These are phyloP conservation scores for Colletotrichum zoysiae DNA, from an alignment of 2,329 filamentous ascomycete genomes.

Conservation along the genomic window DNA sequence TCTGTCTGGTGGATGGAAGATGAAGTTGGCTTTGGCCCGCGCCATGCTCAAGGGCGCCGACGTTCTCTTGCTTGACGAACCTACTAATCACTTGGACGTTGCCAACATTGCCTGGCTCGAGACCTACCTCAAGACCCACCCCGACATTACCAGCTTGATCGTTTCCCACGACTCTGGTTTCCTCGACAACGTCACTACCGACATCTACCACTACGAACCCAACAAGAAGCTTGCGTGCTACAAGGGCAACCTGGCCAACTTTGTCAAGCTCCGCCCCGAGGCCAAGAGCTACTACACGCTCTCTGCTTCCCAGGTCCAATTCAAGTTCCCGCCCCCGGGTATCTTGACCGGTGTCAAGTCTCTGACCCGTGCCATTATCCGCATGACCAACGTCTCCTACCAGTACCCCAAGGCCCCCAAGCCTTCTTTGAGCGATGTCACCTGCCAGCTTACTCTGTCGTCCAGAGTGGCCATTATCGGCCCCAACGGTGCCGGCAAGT, in stretches of 20 bases:
- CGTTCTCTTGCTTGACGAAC: constrained; percentile 95
- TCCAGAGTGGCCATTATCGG: constrained; percentile 97
- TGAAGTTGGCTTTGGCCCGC: constrained; percentile 96
- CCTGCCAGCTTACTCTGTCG: constrained; percentile 88
- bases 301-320: constrained; percentile 87
- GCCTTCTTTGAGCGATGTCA: constrained; percentile 88
- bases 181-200: constrained; percentile 96
- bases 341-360: constrained; percentile 97
- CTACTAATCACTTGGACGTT: constrained; percentile 98
- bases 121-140: constrained; percentile 94
- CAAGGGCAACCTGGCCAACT: constrained; percentile 84
- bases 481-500: constrained; percentile 97
- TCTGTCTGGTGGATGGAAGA: constrained; percentile 98
- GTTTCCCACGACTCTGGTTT: constrained; percentile 99
- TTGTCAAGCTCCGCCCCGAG: constrained; percentile 91
- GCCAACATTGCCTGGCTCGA: constrained; percentile 96
- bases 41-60: constrained; percentile 98
- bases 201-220: constrained; percentile 98
- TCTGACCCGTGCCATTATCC: constrained; percentile 90
- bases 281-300: constrained; percentile 99
- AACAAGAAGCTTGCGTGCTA: constrained; percentile 93
- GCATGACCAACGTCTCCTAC: constrained; percentile 92
- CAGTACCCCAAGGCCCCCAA: constrained; percentile 92
- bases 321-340: constrained; percentile 97
- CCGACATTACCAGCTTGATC: constrained; percentile 96